Conservation (phyloP, 1,284 basidiomycete genomes). For the Microbotryum intermedium region DNA sequence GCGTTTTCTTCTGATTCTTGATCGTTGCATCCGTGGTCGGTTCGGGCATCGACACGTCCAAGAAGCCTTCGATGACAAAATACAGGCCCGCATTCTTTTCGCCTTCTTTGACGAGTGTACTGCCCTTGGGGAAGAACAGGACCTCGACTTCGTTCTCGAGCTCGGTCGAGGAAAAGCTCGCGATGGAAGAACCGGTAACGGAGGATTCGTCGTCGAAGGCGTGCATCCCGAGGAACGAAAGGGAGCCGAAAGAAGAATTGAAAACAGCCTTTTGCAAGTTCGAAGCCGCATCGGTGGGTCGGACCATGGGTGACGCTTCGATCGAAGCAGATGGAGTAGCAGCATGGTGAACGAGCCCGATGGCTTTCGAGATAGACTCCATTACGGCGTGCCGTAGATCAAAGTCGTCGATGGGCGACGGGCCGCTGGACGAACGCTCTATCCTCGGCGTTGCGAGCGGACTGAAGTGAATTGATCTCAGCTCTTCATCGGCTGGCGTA, state of each 20-base stretch:
- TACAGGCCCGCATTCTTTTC: constrained; percentile 87
- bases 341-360: constrained; percentile 82
- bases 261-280: constrained; percentile 42
- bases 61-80: constrained; percentile 95
- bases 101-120: constrained; percentile 76
- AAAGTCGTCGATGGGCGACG: constrained; percentile 46
- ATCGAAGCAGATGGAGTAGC: constrained; percentile 37
- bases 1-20: not conserved
- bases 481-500: constrained; percentile 15
- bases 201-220: constrained; percentile 44
- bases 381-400: constrained; percentile 90
- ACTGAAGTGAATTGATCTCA: not conserved
- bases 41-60: constrained; percentile 77
- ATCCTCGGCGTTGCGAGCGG: constrained; percentile 18
- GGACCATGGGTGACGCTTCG: constrained; percentile 28
- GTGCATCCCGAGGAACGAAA: constrained; percentile 66
- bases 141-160: constrained; percentile 96
- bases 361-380: constrained; percentile 94
- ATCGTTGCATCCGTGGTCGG: constrained; percentile 24
- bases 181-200: constrained; percentile 8
- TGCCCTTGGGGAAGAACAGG: constrained; percentile 80
- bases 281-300: constrained; percentile 23
- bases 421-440: constrained; percentile 17
- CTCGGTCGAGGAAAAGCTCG: constrained; percentile 48
- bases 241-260: constrained; percentile 71